Evolutionary conservation across 768 basidiomycete species (phyloP), one percentile per base, ranked within the genome.

Genomic region (Boletus vinaceobasis): DNA sequence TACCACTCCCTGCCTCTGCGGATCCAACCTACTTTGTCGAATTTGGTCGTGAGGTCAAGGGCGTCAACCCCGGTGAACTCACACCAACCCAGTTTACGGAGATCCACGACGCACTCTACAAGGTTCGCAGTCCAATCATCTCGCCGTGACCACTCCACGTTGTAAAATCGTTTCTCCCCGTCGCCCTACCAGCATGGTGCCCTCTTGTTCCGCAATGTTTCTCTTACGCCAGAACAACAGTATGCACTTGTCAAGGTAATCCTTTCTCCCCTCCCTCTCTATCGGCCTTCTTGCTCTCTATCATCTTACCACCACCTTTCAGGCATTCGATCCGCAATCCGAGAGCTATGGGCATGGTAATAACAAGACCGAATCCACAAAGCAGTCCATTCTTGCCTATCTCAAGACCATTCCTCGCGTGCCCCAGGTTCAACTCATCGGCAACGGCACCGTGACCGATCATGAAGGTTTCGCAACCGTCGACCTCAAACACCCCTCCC

Each of bases 361-460:
- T 71, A 90, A 91, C 77, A 90, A 91, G 77, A 91, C 88, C 0
- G 81, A 84, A 52, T 72, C 75, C 38, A 84, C 84, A 19, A 81
- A 79, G 63, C 87, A 87, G 64, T 93, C 92, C 5, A 87, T 94
- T 63, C 82, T 93, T 10, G 90, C 90, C 0, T 88, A 94, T 67
- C 81, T 95, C 63, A 94, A 93, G 77, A 93, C 90, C 36, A 91
- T 96, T 56, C 92, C 93, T 1, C 80, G 86, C 26, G 85, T 88
- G 2, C 90, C 90, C 1, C 90, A 94, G 65, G 93, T 96, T 1
- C 93, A 96, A 67, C 84, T 95, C 52, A 94, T 95, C 65, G 93
- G 93, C 8, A 93, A 94, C 63, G 93, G 93, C 9, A 80, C 73
- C 0, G 86, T 93, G 14, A 85, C 85, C 64, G 73, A 88, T 67